Conservation (phyloP, 495 filamentous ascomycete genomes). For the Viridothelium virens region DNA sequence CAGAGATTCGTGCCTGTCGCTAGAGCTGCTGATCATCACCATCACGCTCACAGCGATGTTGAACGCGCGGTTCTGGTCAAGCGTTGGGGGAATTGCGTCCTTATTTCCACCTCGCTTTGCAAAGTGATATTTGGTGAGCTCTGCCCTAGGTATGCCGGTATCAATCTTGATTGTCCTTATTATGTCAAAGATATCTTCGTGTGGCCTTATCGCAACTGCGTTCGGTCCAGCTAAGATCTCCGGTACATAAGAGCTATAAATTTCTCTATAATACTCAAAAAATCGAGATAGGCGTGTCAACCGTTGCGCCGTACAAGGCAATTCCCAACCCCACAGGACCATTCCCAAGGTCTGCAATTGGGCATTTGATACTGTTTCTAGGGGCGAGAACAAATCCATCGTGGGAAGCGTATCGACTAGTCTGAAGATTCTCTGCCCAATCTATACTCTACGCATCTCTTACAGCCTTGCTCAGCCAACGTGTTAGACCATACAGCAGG, state of each 20-base stretch:
- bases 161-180: constrained; percentile 7
- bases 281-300: constrained; percentile 25
- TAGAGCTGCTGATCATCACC: constrained; percentile 34
- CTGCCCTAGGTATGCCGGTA: not conserved
- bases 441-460: not conserved
- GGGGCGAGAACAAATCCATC: constrained; percentile 31
- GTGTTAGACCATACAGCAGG: not conserved
- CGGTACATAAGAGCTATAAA: constrained; percentile 29
- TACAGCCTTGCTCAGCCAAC: not conserved
- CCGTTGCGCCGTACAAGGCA: constrained; percentile 22
- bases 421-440: not conserved
- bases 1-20: constrained; percentile 20
- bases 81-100: constrained; percentile 11
- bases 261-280: constrained; percentile 32
- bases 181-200: constrained; percentile 12
- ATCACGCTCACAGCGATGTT: constrained; percentile 33
- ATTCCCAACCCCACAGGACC: constrained; percentile 15
- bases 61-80: constrained; percentile 26
- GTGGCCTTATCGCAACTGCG: constrained; percentile 12
- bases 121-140: constrained; percentile 11
- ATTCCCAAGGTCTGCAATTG: constrained; percentile 12
- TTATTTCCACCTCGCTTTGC: constrained; percentile 3
- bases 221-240: constrained; percentile 13
- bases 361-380: constrained; percentile 18
- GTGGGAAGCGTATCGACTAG: constrained; percentile 20